These are phyloP conservation scores for Pythium periplocum DNA, from an alignment of 352 stramenopile genomes.

Conservation along the genomic window DNA sequence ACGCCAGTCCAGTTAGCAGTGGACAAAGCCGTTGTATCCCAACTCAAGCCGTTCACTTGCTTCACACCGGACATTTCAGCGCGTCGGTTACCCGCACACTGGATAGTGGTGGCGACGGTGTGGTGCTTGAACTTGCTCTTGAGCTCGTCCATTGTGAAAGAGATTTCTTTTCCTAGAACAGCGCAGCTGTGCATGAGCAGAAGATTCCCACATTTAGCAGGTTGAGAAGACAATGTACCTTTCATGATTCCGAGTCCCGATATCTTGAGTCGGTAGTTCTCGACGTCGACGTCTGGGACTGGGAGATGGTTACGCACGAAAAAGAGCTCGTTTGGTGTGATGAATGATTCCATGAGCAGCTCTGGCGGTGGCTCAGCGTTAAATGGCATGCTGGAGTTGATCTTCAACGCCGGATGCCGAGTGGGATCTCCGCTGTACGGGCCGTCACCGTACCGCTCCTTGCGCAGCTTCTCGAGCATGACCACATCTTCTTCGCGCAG, in stretches of 20 bases:
- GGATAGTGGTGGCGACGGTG: constrained; percentile 91
- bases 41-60: constrained; percentile 78
- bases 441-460: constrained; percentile 84
- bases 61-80: constrained; percentile 92
- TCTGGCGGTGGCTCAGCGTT: constrained; percentile 92
- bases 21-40: constrained; percentile 89
- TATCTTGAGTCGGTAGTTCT: constrained; percentile 67
- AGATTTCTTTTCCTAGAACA: constrained; percentile 21
- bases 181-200: too few relatives aligned
- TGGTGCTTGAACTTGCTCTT: constrained; percentile 92
- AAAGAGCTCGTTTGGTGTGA: constrained; percentile 95
- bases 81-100: constrained; percentile 96
- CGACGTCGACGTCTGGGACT: constrained; percentile 84
- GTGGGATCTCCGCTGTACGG: constrained; percentile 92
- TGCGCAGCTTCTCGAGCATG: constrained; percentile 77
- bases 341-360: constrained; percentile 91
- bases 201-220: too few relatives aligned
- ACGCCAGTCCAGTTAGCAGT: constrained; percentile 96
- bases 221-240: constrained; percentile 8
- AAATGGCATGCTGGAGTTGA: constrained; percentile 93
- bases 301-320: constrained; percentile 98
- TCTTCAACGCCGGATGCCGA: constrained; percentile 81
- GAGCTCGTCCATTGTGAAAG: constrained; percentile 81
- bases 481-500: constrained; percentile 82
- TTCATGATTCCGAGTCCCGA: constrained; percentile 50